These are phyloP conservation scores for Picea glauca DNA, from an alignment of 75 land plant genomes.

Conservation along the genomic window DNA sequence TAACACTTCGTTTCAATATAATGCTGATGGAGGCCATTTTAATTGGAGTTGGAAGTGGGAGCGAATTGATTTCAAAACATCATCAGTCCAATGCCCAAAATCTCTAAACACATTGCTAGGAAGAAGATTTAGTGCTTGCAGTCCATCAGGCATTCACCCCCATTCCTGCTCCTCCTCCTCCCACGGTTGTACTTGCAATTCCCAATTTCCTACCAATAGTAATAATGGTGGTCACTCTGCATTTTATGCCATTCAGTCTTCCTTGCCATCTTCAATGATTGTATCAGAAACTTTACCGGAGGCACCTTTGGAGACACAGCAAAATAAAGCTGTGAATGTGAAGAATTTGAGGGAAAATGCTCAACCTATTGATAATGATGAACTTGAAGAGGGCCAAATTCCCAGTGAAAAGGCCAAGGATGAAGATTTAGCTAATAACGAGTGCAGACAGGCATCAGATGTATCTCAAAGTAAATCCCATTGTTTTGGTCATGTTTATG, in stretches of 20 bases:
- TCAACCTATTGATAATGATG: not conserved
- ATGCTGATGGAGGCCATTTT: not conserved
- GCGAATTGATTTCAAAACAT: constrained; percentile 6
- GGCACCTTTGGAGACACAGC: not conserved
- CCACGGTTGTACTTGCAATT: not conserved
- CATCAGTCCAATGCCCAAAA: not conserved
- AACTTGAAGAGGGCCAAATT: constrained; percentile 5
- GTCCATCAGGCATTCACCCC: constrained; percentile 2
- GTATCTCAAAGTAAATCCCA: not conserved
- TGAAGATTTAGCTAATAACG: not conserved
- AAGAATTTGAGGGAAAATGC: not conserved
- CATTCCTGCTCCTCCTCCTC: not conserved
- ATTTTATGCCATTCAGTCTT: too few species aligned
- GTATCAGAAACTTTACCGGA: too few species aligned
- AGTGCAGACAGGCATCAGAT: not conserved
- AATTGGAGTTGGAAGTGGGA: constrained; percentile 6
- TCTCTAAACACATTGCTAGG: not conserved
- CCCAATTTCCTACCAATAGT: too few species aligned
- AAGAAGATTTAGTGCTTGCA: constrained; percentile 7
- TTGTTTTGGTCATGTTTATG: not conserved
- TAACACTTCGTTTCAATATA: not conserved
- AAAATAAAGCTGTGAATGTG: not conserved
- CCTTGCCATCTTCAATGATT: too few species aligned
- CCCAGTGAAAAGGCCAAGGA: not conserved
- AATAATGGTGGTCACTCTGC: too few species aligned